A percentile compares a stretch with the other conserved stretches of the same genome.
Evolutionary conservation across 83 land plant species (phyloP).

Genomic region (Larix sibirica): DNA sequence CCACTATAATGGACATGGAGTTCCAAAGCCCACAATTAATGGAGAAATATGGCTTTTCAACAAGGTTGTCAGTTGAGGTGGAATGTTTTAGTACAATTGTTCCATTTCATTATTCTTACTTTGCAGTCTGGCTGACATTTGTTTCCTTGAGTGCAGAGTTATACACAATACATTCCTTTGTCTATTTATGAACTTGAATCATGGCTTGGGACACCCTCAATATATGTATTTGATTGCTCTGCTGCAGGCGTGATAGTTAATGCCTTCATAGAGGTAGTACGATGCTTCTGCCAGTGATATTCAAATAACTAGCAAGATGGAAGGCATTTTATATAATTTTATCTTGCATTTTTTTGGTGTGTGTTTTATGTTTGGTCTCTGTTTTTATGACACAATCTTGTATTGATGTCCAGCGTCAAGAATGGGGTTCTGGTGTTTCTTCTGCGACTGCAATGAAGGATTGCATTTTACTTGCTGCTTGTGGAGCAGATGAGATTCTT

Average conservation of each 20-base stretch:
- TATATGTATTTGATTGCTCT: slow-evolving; percentile 99
- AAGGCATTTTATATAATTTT: not conserved
- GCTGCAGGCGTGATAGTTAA: slow-evolving; percentile 95
- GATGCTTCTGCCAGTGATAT: not conserved
- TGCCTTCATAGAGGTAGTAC: slow-evolving; percentile 83
- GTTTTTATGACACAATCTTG: not conserved
- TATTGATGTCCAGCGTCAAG: slow-evolving; percentile 57
- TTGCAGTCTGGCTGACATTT: not conserved
- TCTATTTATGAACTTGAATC: slow-evolving; percentile 90
- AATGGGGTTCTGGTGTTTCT: slow-evolving; percentile 49
- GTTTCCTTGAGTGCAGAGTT: slow-evolving; percentile 58
- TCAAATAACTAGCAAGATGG: not conserved
- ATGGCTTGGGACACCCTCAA: slow-evolving; percentile 95
- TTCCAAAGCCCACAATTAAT: slow-evolving; percentile 90
- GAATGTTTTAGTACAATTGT: not conserved
- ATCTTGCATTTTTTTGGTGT: not conserved
- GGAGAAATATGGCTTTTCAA: slow-evolving; percentile 99
- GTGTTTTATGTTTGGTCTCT: not conserved
- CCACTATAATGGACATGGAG: slow-evolving; percentile 99
- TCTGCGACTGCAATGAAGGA: slow-evolving; percentile 66
- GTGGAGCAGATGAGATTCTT: slow-evolving; percentile 95
- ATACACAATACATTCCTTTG: slow-evolving; percentile 94
- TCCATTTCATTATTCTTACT: not conserved
- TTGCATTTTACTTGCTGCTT: slow-evolving; percentile 94
- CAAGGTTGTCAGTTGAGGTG: slow-evolving; percentile 47